Evolutionary conservation across 306 rosid genomes (phyloP).

Genomic region (Gillenia trifoliata): DNA sequence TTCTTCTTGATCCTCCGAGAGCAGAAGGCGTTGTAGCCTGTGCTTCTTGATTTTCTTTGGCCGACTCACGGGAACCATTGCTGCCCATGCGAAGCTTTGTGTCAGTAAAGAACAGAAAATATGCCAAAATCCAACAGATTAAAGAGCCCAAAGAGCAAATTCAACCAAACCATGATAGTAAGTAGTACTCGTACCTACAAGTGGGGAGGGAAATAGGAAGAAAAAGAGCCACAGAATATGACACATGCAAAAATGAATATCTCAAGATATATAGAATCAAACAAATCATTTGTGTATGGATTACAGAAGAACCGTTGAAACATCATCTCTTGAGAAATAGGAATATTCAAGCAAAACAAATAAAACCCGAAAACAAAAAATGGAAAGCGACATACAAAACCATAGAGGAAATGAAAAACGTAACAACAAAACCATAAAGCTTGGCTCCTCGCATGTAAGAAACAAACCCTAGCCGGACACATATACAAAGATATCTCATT

Average conservation of each 20-base stretch:
- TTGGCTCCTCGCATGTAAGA: background rate
- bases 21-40: conserved; percentile 1
- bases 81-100: conserved; percentile 40
- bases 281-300: background rate
- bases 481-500: too few relatives aligned
- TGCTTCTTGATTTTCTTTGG: conserved; percentile 28
- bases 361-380: background rate
- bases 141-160: background rate
- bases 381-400: background rate
- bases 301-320: conserved; percentile 8
- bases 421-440: background rate
- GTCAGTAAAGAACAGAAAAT: conserved; percentile 32
- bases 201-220: background rate
- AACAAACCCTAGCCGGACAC: background rate
- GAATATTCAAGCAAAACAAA: background rate
- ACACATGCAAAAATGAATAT: conserved; percentile 7
- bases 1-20: conserved; percentile 31
- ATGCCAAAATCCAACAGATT: conserved; percentile 22
- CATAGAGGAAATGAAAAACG: background rate
- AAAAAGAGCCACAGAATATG: background rate
- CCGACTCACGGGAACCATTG: conserved; percentile 31
- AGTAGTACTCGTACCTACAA: background rate
- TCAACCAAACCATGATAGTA: conserved; percentile 12
- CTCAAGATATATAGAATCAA: conserved; percentile 17
- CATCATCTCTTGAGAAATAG: conserved; percentile 7